A percentile compares a stretch with the other conserved stretches of the same genome.
Conservation (phyloP, 2,329 filamentous ascomycete genomes). For the Ophiostoma sp. region DNA sequence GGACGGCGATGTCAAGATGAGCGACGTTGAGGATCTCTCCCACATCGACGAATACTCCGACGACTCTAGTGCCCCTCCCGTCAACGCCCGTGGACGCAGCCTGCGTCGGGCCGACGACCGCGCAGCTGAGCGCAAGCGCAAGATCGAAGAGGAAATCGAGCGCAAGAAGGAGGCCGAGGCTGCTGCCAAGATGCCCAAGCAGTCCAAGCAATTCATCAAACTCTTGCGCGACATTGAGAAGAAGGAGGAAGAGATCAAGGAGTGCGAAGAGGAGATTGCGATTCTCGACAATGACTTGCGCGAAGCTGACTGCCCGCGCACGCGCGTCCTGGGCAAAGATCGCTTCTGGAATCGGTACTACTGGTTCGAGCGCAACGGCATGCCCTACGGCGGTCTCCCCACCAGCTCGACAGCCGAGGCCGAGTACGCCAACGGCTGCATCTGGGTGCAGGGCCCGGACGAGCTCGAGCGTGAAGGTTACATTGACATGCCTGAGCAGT, state of each 20-base stretch:
- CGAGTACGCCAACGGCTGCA: conserved; percentile 86
- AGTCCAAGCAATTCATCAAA: conserved; percentile 85
- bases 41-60: conserved; percentile 60
- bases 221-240: conserved; percentile 86
- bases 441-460: conserved; percentile 96
- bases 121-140: conserved; percentile 74
- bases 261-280: conserved; percentile 82
- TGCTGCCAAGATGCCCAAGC: conserved; percentile 67
- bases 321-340: conserved; percentile 86
- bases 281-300: conserved; percentile 88
- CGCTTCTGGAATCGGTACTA: conserved; percentile 98
- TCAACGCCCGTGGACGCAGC: conserved; percentile 53
- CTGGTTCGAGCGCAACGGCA: conserved; percentile 98
- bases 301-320: conserved; percentile 90
- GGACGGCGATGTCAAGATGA: conserved; percentile 62
- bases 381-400: conserved; percentile 89
- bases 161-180: conserved; percentile 67
- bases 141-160: conserved; percentile 67
- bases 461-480: conserved; percentile 83
- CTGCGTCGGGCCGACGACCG: conserved; percentile 66
- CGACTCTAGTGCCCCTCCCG: conserved; percentile 64
- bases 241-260: conserved; percentile 75
- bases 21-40: conserved; percentile 63
- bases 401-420: conserved; percentile 84
- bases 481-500: conserved; percentile 71